Evolutionary conservation across 495 filamentous ascomycete genomes (phyloP).

Genomic region (Immersiella caudata): DNA sequence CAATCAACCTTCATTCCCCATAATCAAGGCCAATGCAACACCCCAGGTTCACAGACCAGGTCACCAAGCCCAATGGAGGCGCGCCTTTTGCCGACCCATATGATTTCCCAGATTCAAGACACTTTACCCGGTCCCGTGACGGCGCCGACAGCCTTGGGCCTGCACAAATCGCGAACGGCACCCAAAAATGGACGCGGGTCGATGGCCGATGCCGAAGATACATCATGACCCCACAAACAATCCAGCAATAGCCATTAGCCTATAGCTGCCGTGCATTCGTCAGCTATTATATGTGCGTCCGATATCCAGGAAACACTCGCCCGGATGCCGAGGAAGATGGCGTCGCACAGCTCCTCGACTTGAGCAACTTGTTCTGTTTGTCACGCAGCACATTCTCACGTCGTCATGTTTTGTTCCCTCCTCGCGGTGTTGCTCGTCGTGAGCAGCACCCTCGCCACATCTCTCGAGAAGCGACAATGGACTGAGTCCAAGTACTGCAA

Average conservation of each 20-base stretch:
- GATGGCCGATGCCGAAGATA: not conserved
- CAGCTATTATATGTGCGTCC: not conserved
- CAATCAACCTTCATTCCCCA: not conserved
- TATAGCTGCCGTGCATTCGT: not conserved
- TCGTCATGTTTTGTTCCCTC: not conserved
- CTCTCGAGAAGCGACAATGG: slow-evolving; percentile 17
- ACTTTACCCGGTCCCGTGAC: not conserved
- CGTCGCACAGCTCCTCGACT: not conserved
- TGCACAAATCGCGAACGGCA: not conserved
- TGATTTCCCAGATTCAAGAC: not conserved
- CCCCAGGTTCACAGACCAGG: not conserved
- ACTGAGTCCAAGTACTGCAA: slow-evolving; percentile 27
- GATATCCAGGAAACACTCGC: not conserved
- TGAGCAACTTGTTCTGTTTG: not conserved
- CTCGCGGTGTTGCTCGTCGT: not conserved
- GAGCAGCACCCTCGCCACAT: not conserved
- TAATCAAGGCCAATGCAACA: not conserved
- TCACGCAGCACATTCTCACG: not conserved
- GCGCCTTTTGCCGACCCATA: not conserved
- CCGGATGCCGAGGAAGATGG: not conserved
- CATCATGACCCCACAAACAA: not conserved
- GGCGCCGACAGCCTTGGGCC: not conserved
- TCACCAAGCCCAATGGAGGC: not conserved
- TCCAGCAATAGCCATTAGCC: not conserved
- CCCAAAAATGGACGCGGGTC: not conserved